Percentiles rank a stretch among this genome's conserved stretches.
Evolutionary conservation across 2,329 filamentous ascomycete species (phyloP).

Genomic region (Teratosphaeria zuluensis): DNA sequence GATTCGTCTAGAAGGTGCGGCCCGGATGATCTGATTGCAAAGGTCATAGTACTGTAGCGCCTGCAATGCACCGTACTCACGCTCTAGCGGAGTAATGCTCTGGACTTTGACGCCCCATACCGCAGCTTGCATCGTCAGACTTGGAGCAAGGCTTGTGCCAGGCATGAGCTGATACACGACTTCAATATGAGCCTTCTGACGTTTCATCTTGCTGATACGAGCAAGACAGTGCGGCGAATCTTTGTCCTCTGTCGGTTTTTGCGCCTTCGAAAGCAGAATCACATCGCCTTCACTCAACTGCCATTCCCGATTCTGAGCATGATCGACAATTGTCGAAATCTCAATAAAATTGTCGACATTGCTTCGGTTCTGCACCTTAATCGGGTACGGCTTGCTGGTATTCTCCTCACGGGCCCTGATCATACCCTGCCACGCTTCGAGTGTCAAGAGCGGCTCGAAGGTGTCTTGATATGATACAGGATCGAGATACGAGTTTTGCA

Average conservation of each 20-base stretch:
- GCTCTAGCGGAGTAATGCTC: constrained; percentile 87
- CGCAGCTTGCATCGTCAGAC: constrained; percentile 57
- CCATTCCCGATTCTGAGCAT: constrained; percentile 59
- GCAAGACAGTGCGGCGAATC: constrained; percentile 73
- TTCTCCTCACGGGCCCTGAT: constrained; percentile 82
- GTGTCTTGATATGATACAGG: constrained; percentile 75
- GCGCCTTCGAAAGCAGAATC: constrained; percentile 67
- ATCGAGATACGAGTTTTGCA: constrained; percentile 68
- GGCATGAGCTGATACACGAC: constrained; percentile 77
- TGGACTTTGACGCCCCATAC: constrained; percentile 75
- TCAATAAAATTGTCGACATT: constrained; percentile 91
- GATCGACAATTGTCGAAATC: constrained; percentile 72
- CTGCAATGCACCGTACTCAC: constrained; percentile 86
- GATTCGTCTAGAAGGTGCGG: constrained; percentile 80
- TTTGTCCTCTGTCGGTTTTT: constrained; percentile 57
- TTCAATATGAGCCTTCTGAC: constrained; percentile 73
- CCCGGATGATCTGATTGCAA: constrained; percentile 81
- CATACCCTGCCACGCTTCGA: constrained; percentile 94
- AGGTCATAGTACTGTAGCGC: constrained; percentile 92
- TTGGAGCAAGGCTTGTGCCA: constrained; percentile 16
- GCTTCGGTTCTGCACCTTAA: constrained; percentile 79
- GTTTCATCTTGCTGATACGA: constrained; percentile 67
- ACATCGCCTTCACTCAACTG: constrained; percentile 77
- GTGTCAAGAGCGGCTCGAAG: constrained; percentile 79
- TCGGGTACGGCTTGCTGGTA: constrained; percentile 68